phyloP scores from a whole-genome alignment of 1,284 basidiomycete species.

The Marasmius oreades region DNA sequence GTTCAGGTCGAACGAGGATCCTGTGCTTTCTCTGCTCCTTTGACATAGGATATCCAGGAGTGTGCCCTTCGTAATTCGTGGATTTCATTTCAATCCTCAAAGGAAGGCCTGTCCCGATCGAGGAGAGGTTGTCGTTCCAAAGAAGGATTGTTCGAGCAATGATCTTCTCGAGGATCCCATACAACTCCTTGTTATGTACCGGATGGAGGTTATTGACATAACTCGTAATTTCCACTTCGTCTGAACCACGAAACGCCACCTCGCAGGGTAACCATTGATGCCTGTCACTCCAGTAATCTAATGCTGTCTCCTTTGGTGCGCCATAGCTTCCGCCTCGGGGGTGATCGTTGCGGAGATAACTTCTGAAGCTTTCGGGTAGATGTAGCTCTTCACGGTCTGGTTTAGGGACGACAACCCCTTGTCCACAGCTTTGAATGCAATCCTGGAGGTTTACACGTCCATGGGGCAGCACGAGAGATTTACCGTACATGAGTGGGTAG shows the following conservation, averaged over 20 bases:
- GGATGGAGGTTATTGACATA: not conserved
- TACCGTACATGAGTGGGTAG: conserved; percentile 36
- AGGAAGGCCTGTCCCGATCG: conserved; percentile 10
- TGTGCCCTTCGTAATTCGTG: not conserved
- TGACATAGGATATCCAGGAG: not conserved
- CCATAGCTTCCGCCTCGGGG: not conserved
- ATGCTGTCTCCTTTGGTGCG: not conserved
- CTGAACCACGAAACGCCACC: conserved; percentile 17
- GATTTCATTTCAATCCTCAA: not conserved
- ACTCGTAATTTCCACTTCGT: conserved; percentile 13
- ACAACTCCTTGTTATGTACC: not conserved
- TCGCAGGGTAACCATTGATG: not conserved
- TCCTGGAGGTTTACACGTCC: not conserved
- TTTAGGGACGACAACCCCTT: not conserved
- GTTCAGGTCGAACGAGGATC: not conserved
- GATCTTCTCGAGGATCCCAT: not conserved
- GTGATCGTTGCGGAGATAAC: not conserved
- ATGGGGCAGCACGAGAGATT: not conserved
- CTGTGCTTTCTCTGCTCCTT: not conserved
- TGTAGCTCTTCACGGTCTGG: not conserved
- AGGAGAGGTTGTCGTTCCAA: not conserved
- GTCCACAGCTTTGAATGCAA: not conserved
- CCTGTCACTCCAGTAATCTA: not conserved
- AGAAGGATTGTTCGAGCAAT: not conserved
- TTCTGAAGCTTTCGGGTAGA: not conserved